Evolutionary conservation across 1,139 yeast genomes (phyloP), one percentile per base, ranked within the genome.

Genomic region (Pichia sp.): DNA sequence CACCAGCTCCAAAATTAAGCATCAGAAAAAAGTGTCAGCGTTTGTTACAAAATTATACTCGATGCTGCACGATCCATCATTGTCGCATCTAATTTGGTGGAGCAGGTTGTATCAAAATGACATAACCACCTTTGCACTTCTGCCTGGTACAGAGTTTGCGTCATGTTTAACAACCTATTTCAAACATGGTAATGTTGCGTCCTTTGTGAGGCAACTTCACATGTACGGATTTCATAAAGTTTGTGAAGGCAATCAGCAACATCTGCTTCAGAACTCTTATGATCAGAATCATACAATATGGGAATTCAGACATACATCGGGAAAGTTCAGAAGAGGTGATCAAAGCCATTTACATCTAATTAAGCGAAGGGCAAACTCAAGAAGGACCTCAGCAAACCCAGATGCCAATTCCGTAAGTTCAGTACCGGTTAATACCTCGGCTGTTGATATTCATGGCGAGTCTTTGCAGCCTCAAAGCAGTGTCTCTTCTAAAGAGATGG

Each of bases 171-270:
- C 88, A 47, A 80, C 76, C 52, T 86, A 84, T 69, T 86, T 86
- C 71, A 86, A 86, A 66, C 93, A 86, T 67, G 84, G 89, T 45
- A 86, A 86, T 65, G 85, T 85, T 52, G 88, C 92, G 0, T 82
- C 88, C n/a, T 86, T 86, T 68, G 87, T 86, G 31, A 77, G 93
- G 54, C 93, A 86, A 64, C 67, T 86, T 57, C 87, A 86, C 69
- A 86, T 86, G 89, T 86, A 86, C 66, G 93, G 90, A 17, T 83
- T 83, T 69, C 92, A 86, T 66, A 86, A 86, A 68, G 89, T 85
- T 17, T 75, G 78, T 55, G 79, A 76, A 58, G 69, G 68, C 45
- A 60, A 51, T 48, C 60, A 62, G 6, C 59, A 62, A 6, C 53
- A 66, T 46, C 46, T 57, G 9, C 60, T 64, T 9, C 50, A 43